phyloP scores from a whole-genome alignment of 768 basidiomycete species.

The Xerocomellus intermedius region DNA sequence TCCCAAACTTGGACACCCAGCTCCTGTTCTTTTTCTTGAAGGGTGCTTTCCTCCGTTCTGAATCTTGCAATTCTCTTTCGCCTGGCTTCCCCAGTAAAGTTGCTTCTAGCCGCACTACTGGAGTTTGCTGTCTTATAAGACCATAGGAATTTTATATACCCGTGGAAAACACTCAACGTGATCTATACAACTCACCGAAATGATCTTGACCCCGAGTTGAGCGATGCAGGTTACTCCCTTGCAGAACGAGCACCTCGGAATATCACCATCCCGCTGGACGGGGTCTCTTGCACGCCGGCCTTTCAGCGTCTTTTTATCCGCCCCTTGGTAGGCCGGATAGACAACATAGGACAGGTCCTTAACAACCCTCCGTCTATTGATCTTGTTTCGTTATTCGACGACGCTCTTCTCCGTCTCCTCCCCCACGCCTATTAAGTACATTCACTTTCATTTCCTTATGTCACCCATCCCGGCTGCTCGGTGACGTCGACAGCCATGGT shows the following conservation, averaged over 20 bases:
- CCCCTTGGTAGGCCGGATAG: slow-evolving; percentile 1
- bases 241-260: background rate
- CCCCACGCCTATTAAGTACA: background rate
- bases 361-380: background rate
- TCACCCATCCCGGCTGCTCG: background rate
- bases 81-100: background rate
- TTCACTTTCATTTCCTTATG: background rate
- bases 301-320: background rate
- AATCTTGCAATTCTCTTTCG: background rate
- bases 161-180: background rate
- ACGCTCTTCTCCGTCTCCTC: background rate
- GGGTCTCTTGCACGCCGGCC: background rate
- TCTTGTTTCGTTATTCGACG: background rate
- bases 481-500: slow-evolving; percentile 13
- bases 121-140: background rate
- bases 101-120: background rate
- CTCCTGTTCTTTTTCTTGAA: background rate
- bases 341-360: slow-evolving; percentile 21
- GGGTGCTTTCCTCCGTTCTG: background rate
- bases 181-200: background rate
- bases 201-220: background rate
- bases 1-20: background rate
- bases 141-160: background rate
- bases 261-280: background rate
- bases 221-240: background rate